A percentile compares a stretch with the other conserved stretches of the same genome.
Conservation (phyloP, 192 early-diverging fungal species). For the Entrophospora sp. region DNA sequence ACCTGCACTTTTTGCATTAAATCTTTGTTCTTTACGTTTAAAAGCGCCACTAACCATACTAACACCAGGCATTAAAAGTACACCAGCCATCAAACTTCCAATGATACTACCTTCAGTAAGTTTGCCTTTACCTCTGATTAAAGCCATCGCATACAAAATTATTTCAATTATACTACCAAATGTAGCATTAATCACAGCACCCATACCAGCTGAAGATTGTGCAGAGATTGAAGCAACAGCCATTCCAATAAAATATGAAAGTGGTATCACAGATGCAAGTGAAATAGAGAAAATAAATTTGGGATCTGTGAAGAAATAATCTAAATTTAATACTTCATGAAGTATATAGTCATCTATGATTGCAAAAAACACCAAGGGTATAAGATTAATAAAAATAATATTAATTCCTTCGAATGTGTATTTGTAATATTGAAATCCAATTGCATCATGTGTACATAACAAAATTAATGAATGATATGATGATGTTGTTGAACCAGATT, state of each 20-base stretch:
- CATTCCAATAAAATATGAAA: constrained; percentile 96
- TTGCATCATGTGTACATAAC: constrained; percentile 79
- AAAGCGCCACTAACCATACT: constrained; percentile 91
- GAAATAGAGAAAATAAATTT: constrained; percentile 51
- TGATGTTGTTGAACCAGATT: constrained; percentile 37
- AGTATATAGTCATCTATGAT: constrained; percentile 75
- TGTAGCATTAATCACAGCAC: constrained; percentile 94
- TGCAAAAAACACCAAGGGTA: constrained; percentile 74
- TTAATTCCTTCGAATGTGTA: constrained; percentile 95
- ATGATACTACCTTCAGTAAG: constrained; percentile 90
- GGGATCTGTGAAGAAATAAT: constrained; percentile 36
- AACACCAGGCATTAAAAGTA: constrained; percentile 86
- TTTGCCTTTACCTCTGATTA: constrained; percentile 76
- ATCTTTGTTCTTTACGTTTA: constrained; percentile 85
- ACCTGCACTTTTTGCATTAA: constrained; percentile 90
- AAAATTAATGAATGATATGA: constrained; percentile 48
- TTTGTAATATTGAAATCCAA: constrained; percentile 94
- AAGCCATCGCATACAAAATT: constrained; percentile 83
- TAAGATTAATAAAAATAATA: constrained; percentile 91
- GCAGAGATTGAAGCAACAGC: constrained; percentile 95
- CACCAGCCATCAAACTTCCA: constrained; percentile 81
- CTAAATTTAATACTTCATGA: constrained; percentile 26
- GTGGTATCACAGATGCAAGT: constrained; percentile 77
- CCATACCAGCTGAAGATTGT: constrained; percentile 85
- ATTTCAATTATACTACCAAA: constrained; percentile 97